Base-by-base conservation (phyloP, 2,329 filamentous ascomycete species). In the Cladosporium sp. region DNA sequence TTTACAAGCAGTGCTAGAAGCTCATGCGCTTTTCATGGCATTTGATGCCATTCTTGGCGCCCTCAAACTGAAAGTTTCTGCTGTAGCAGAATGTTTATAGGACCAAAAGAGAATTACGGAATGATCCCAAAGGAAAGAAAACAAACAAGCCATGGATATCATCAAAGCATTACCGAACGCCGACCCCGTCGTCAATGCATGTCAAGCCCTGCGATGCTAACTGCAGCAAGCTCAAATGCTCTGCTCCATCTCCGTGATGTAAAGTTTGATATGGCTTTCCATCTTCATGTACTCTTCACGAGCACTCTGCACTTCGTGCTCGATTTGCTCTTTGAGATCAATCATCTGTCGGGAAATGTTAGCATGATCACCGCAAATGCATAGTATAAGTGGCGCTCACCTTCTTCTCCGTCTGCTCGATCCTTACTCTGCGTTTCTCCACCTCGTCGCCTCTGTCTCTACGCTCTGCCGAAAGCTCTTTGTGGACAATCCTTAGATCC, bases 391-490 rank as follows among this genome's bases (percentile, higher is more conserved):
- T 2, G 66, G 35, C 31, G 75, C 82, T 72, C 82, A 93, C 93
- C 91, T 98, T 98, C 82, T 98, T 98, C 85, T 98, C 94, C 10
- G 92, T 97, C 82, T 97, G 93, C 80, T 99, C 95, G 69, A 99
- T 98, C 67, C 93, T 85, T n/a, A 97, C 92, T 71, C 91, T 88
- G 72, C 93, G 85, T 75, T 91, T 88, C 82, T 99, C 95, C 81
- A 98, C 96, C 75, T 98, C 94, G 66, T 92, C 89, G 37, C 90
- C 89, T 80, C 96, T 96, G 64, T 95, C 92, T 1, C 86, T 86
- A 68, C 93, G 85, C 82, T 99, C 94, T 74, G 94, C 91, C 0
- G 90, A 91, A 67, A 98, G 82, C 75, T 88, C 88, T 74, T 88
- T 88, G 78, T 99, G 94, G 56, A 93, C 86, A 4, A 85, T 87